Evolutionary conservation across 805 yeast species (phyloP).

Genomic region (Schwanniomyces yamadae): DNA sequence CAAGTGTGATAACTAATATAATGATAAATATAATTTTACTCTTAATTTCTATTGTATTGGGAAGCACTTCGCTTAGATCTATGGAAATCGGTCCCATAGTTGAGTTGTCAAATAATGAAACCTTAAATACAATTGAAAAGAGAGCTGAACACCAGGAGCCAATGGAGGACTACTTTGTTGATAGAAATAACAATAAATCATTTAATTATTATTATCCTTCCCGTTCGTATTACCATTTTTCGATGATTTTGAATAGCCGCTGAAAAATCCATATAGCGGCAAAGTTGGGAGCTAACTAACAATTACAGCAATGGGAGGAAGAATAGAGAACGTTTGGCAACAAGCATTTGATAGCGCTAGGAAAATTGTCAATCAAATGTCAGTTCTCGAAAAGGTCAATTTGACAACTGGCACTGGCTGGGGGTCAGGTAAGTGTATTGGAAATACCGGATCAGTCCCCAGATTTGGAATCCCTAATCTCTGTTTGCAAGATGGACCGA

Average conservation of each 20-base stretch:
- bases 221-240: conserved; percentile 26
- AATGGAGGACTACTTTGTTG: too few relatives aligned
- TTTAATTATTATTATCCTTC: conserved; percentile 39
- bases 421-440: conserved; percentile 62
- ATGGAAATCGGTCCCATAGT: too few relatives aligned
- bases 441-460: conserved; percentile 59
- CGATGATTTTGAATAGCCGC: neutral
- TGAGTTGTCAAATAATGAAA: too few relatives aligned
- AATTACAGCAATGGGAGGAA: conserved; percentile 47
- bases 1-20: too few relatives aligned
- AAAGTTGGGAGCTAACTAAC: too few relatives aligned
- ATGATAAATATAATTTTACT: too few relatives aligned
- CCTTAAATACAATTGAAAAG: too few relatives aligned
- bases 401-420: conserved; percentile 64
- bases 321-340: conserved; percentile 53
- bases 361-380: conserved; percentile 53
- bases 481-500: conserved; percentile 64
- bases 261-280: neutral
- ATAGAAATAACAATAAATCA: too few relatives aligned
- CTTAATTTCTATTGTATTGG: too few relatives aligned
- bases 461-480: conserved; percentile 53
- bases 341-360: conserved; percentile 57
- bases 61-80: too few relatives aligned
- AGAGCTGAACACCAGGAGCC: too few relatives aligned
- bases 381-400: conserved; percentile 59